These are phyloP conservation scores for Suhomyces anneliseae DNA, from an alignment of 1,139 yeast genomes.

Conservation along the genomic window DNA sequence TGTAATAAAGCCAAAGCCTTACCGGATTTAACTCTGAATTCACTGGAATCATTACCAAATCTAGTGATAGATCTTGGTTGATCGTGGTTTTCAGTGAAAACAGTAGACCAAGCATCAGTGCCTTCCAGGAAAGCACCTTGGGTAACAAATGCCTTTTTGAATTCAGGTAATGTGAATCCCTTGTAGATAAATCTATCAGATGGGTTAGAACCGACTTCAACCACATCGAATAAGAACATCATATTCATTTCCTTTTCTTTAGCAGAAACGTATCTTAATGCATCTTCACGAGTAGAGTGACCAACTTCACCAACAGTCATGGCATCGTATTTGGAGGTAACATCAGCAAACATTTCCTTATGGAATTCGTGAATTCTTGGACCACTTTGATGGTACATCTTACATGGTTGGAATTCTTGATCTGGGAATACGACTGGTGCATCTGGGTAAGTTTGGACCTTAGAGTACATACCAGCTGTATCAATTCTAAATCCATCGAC, in stretches of 20 bases:
- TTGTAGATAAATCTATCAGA: conserved; percentile 19
- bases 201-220: conserved; percentile 19
- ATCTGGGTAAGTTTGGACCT: conserved; percentile 22
- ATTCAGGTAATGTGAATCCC: conserved; percentile 18
- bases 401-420: conserved; percentile 19
- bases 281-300: conserved; percentile 21
- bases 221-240: conserved; percentile 26
- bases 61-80: conserved; percentile 25
- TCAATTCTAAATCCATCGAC: conserved; percentile 28
- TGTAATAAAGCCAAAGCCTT: conserved; percentile 23
- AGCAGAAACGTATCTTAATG: conserved; percentile 24
- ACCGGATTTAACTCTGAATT: conserved; percentile 19
- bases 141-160: conserved; percentile 19
- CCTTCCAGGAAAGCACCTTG: conserved; percentile 20
- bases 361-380: conserved; percentile 27
- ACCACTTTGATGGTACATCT: conserved; percentile 19
- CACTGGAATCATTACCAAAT: conserved; percentile 20
- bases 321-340: conserved; percentile 23
- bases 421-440: conserved; percentile 25
- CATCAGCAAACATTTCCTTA: conserved; percentile 21
- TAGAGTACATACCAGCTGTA: conserved; percentile 26
- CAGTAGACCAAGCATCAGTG: conserved; percentile 27
- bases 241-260: conserved; percentile 26
- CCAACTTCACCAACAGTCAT: conserved; percentile 29
- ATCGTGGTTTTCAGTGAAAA: conserved; percentile 26